Evolutionary conservation across 371 early-diverging fungal species (phyloP).

Genomic region (Lichtheimia hyalospora): DNA sequence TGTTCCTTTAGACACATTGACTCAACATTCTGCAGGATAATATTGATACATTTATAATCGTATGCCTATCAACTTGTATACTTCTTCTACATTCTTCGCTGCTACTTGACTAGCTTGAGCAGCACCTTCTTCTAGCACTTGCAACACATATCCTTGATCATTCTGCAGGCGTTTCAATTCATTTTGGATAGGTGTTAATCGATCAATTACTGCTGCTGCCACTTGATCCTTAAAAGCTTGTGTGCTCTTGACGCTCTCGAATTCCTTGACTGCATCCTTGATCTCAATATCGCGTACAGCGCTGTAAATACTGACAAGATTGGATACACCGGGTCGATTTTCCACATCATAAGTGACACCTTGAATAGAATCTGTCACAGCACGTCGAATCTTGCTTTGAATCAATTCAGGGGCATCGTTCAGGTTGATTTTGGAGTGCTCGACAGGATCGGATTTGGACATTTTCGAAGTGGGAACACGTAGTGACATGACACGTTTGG

Average conservation of each 20-base stretch:
- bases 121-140: conserved; percentile 66
- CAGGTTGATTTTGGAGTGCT: conserved; percentile 74
- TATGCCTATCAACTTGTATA: conserved; percentile 63
- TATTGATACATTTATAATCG: conserved; percentile 15
- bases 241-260: conserved; percentile 47
- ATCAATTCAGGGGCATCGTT: conserved; percentile 73
- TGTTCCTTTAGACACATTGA: too few species aligned
- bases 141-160: conserved; percentile 65
- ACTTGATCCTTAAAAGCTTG: conserved; percentile 73
- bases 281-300: conserved; percentile 46
- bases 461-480: conserved; percentile 80
- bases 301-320: conserved; percentile 77
- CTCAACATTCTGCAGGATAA: too few species aligned
- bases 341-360: conserved; percentile 76
- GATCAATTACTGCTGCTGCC: conserved; percentile 63
- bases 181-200: conserved; percentile 66
- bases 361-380: conserved; percentile 70
- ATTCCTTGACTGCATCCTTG: conserved; percentile 47
- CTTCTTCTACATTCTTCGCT: conserved; percentile 48
- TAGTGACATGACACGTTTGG: conserved; percentile 86
- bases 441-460: conserved; percentile 88
- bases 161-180: conserved; percentile 54
- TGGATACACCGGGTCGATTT: conserved; percentile 82
- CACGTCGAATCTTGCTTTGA: conserved; percentile 67
- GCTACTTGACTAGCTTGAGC: conserved; percentile 57